These are phyloP conservation scores for Cotoneaster glaucophyllus DNA, from an alignment of 306 rosid genomes.

Conservation along the genomic window DNA sequence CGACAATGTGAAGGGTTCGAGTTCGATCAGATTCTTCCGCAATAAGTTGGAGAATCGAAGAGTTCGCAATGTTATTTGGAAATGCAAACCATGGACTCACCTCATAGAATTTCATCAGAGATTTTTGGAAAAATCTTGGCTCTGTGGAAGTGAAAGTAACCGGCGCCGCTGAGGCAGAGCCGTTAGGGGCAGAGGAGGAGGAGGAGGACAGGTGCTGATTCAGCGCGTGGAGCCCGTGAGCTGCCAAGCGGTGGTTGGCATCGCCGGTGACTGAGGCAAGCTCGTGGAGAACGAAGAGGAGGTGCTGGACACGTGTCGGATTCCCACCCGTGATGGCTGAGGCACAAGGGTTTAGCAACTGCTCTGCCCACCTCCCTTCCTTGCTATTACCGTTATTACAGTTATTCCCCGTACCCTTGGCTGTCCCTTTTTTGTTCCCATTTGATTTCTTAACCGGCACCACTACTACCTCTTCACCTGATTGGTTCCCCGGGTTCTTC, in stretches of 20 bases:
- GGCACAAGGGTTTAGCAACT: conserved; percentile 84
- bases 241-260: conserved; percentile 79
- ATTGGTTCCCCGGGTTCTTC: conserved; percentile 33
- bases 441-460: conserved; percentile 31
- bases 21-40: conserved; percentile 36
- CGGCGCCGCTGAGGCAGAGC: conserved; percentile 27
- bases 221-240: conserved; percentile 60
- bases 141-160: conserved; percentile 57
- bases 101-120: conserved; percentile 78
- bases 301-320: conserved; percentile 68
- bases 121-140: conserved; percentile 54
- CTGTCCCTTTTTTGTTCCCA: conserved; percentile 47
- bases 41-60: conserved; percentile 74
- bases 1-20: conserved; percentile 62
- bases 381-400: conserved; percentile 47
- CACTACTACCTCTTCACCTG: conserved; percentile 25
- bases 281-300: conserved; percentile 78
- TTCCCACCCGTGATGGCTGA: conserved; percentile 50
- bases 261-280: conserved; percentile 70
- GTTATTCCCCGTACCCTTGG: conserved; percentile 51
- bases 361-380: conserved; percentile 98
- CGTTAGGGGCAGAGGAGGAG: neutral
- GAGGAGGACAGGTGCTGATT: conserved; percentile 43
- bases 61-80: conserved; percentile 75
- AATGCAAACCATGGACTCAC: conserved; percentile 92